These are phyloP conservation scores for Zymoseptoria tritici DNA, from an alignment of 2,329 filamentous ascomycete species.

Conservation along the genomic window DNA sequence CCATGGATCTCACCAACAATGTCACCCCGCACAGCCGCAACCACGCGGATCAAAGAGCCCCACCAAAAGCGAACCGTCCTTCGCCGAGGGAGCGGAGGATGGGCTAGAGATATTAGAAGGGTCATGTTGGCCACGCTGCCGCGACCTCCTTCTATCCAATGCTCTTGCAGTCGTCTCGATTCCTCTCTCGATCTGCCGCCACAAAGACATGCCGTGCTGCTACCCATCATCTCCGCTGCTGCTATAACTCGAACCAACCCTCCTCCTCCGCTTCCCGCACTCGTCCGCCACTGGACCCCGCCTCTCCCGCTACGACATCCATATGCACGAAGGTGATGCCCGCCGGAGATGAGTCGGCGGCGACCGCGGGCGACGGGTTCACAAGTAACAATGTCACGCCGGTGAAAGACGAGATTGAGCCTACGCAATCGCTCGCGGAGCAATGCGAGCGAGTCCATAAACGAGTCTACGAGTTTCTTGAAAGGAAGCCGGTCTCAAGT, in stretches of 20 bases:
- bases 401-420: neutral
- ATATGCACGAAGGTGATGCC: constrained; percentile 3
- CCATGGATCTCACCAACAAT: neutral
- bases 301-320: neutral
- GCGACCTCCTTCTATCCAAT: neutral
- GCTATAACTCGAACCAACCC: neutral
- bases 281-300: neutral
- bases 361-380: neutral
- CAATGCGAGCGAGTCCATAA: constrained; percentile 47
- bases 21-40: neutral
- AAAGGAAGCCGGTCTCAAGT: constrained; percentile 49
- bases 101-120: neutral
- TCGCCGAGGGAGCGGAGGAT: neutral
- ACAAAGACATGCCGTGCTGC: neutral
- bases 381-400: neutral
- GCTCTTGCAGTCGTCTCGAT: neutral
- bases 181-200: neutral
- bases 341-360: constrained; percentile 4
- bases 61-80: neutral
- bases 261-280: neutral
- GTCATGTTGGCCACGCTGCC: neutral
- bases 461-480: constrained; percentile 60
- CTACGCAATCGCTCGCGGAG: constrained; percentile 28
- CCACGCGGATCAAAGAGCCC: neutral
- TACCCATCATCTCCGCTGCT: neutral